Evolutionary conservation across 768 basidiomycete genomes (phyloP).

Genomic region (Kwoniella sp.): DNA sequence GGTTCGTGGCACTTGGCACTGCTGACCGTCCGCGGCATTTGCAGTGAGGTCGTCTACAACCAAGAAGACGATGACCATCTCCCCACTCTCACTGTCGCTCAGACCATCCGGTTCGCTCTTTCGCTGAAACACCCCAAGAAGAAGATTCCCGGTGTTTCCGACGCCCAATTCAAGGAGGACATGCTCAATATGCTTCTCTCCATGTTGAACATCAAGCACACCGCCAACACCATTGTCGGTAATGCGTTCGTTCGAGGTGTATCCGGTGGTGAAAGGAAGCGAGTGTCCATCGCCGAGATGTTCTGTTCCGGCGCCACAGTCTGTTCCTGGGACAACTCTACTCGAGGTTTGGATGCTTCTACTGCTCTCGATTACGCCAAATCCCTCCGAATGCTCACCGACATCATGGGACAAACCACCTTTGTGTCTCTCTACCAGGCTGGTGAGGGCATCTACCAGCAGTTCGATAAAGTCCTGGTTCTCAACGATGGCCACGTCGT

Average conservation of each 20-base stretch:
- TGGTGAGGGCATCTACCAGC: conserved; percentile 62
- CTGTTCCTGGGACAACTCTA: conserved; percentile 59
- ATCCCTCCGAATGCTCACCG: conserved; percentile 77
- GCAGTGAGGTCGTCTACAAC: conserved; percentile 55
- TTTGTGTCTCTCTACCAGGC: conserved; percentile 87
- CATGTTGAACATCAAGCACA: conserved; percentile 63
- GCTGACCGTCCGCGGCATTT: not conserved
- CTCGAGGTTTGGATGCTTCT: conserved; percentile 62
- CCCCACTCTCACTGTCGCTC: conserved; percentile 65
- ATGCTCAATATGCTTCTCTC: conserved; percentile 58
- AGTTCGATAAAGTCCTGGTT: conserved; percentile 82
- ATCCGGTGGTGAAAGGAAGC: conserved; percentile 60
- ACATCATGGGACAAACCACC: conserved; percentile 60
- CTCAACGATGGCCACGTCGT: conserved; percentile 73
- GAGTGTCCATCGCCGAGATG: conserved; percentile 59
- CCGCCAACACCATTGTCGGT: conserved; percentile 57
- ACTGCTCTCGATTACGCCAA: conserved; percentile 85
- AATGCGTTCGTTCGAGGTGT: conserved; percentile 59
- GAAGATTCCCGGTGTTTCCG: conserved; percentile 61
- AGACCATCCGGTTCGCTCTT: conserved; percentile 63
- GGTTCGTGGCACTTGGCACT: not conserved
- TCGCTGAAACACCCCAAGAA: conserved; percentile 66
- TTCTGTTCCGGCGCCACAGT: conserved; percentile 54
- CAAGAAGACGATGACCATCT: conserved; percentile 86
- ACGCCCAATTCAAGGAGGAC: conserved; percentile 57